Percentiles rank a stretch among this genome's conserved stretches.
Conservation (phyloP, 2,329 filamentous ascomycete genomes). For the Rosellinia necatrix region DNA sequence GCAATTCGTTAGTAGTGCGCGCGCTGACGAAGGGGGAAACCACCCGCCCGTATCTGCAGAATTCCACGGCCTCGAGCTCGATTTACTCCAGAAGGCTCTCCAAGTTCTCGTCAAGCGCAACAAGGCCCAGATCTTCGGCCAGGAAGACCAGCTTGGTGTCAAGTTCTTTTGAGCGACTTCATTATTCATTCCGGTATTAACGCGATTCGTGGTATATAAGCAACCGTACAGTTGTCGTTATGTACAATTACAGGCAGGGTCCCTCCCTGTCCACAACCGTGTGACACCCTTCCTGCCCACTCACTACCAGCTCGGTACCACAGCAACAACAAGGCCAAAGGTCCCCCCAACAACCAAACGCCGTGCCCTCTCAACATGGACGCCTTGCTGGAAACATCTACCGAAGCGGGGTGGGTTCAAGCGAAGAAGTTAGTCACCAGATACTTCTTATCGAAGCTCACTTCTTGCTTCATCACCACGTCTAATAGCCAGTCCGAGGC, state of each 20-base stretch:
- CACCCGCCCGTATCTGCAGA: constrained; percentile 51
- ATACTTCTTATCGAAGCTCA: constrained; percentile 70
- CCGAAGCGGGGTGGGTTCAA: constrained; percentile 14
- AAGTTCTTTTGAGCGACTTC: constrained; percentile 83
- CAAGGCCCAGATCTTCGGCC: constrained; percentile 91
- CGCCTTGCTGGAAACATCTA: not conserved
- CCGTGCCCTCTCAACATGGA: constrained; percentile 23
- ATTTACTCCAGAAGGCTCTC: constrained; percentile 78
- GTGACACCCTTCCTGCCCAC: too few relatives aligned
- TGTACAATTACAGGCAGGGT: constrained; percentile 18
- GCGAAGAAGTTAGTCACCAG: constrained; percentile 52
- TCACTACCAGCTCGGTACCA: constrained; percentile 1
- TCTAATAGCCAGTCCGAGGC: constrained; percentile 88
- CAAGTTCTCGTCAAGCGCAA: constrained; percentile 84
- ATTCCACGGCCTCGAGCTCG: constrained; percentile 85
- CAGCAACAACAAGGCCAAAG: not conserved
- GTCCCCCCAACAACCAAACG: constrained; percentile 15
- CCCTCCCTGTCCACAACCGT: constrained; percentile 14
- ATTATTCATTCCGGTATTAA: constrained; percentile 18
- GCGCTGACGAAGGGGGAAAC: constrained; percentile 8
- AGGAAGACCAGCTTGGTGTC: constrained; percentile 85
- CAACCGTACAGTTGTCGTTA: constrained; percentile 16
- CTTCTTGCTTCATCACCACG: constrained; percentile 84
- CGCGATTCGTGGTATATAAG: constrained; percentile 12
- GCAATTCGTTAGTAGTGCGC: not conserved